Evolutionary conservation across 345 rosid species (phyloP).

Genomic region (Eucalyptus sp.): DNA sequence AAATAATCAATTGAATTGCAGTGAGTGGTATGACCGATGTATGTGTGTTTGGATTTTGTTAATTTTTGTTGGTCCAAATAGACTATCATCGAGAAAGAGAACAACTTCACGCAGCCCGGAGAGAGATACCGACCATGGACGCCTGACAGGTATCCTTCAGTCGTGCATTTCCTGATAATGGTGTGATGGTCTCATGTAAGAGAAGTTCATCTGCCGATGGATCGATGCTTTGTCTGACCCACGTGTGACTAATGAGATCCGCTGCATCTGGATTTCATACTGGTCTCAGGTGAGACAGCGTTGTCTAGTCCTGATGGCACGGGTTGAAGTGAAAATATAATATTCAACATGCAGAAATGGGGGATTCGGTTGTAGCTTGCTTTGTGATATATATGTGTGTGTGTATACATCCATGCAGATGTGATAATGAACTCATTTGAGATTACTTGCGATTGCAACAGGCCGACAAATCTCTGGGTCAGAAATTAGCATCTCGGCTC

Average conservation of each 20-base stretch:
- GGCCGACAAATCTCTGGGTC: conserved; percentile 21
- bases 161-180: background rate
- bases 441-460: background rate
- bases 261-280: conserved; percentile 77
- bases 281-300: conserved; percentile 58
- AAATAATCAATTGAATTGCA: background rate
- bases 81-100: too few relatives aligned
- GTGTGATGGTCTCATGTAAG: conserved; percentile 10
- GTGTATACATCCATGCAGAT: background rate
- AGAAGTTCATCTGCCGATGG: conserved; percentile 52
- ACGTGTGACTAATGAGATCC: conserved; percentile 70
- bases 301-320: background rate
- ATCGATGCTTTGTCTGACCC: conserved; percentile 68
- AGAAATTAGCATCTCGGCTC: conserved; percentile 70
- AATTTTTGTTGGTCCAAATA: background rate
- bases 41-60: background rate
- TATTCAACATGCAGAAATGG: background rate
- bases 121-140: conserved; percentile 75
- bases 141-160: conserved; percentile 51
- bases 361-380: background rate
- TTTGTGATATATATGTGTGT: too few relatives aligned
- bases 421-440: background rate
- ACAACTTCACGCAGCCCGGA: conserved; percentile 41
- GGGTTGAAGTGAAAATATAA: background rate
- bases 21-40: background rate